phyloP scores from a whole-genome alignment of 495 filamentous ascomycete genomes.

The Penicillium atrosanguineum region DNA sequence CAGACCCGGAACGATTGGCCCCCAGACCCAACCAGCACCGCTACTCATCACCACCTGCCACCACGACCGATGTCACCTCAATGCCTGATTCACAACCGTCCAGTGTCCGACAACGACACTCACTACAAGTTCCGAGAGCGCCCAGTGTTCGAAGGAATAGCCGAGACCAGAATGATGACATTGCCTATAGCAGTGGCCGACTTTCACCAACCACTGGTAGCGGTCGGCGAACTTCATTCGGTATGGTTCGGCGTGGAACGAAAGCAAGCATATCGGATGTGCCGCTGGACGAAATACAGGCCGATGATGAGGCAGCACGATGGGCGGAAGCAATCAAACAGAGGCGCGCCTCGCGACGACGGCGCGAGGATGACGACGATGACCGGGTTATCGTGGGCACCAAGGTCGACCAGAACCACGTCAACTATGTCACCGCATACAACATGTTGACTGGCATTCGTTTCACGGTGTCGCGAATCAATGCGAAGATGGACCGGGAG shows the following conservation, averaged over 20 bases:
- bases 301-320: conserved; percentile 84
- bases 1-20: conserved; percentile 40
- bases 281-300: conserved; percentile 75
- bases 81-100: conserved; percentile 43
- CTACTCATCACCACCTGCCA: conserved; percentile 73
- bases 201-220: conserved; percentile 74
- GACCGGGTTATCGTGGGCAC: conserved; percentile 94
- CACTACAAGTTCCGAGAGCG: conserved; percentile 74
- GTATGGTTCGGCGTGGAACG: conserved; percentile 74
- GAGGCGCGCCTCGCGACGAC: conserved; percentile 77
- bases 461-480: conserved; percentile 92
- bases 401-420: conserved; percentile 95
- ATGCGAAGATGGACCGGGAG: conserved; percentile 91
- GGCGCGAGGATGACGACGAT: conserved; percentile 87
- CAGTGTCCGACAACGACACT: conserved; percentile 78
- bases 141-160: conserved; percentile 53
- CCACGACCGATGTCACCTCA: conserved; percentile 43
- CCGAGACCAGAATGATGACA: conserved; percentile 60
- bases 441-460: conserved; percentile 99
- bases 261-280: conserved; percentile 81
- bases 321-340: conserved; percentile 93
- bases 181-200: conserved; percentile 67
- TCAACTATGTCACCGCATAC: conserved; percentile 97
- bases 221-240: conserved; percentile 75
- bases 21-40: conserved; percentile 53